Evolutionary conservation across 1,139 yeast species (phyloP), one percentile per base, ranked within the genome.

Genomic region (Meyerozyma carpophila): DNA sequence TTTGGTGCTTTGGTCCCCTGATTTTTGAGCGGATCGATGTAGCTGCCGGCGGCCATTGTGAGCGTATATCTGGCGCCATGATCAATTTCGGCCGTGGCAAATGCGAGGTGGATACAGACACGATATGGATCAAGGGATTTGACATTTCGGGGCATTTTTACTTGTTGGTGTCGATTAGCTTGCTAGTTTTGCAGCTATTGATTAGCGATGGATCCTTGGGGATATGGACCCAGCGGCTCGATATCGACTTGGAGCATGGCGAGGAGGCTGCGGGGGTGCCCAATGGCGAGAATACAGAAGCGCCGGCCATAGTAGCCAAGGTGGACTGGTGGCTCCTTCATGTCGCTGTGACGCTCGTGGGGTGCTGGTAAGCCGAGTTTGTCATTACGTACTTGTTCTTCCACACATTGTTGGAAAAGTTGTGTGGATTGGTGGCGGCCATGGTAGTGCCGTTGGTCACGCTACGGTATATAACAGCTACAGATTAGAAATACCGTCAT

Each of bases 61-160:
- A 52, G 3, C 34, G 37, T 14, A 13, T 14, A 14, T 9, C 26
- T 4, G 37, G 37, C 5, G 26, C 5, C 4, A 9, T 14, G 14
- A 3, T 14, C 8, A 5, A 11, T 3, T 4, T 14, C 10, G 2
- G 18, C 9, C 10, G 27, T 2, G 10, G 32, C 5, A 13, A 2
- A 13, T 39, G 41, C 13, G 41, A 39, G 8, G 9, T 24, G 11
- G 27, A 11, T 20, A 10, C 13, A 4, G 37, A 32, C 26, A 29
- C 16, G 8, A 4, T 21, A 8, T 82, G 87, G 84, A 57, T 57
- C 5, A 75, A 78, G 32, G 84, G 84, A 4, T 79, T 79, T 49
- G 88, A 82, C 55, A 59, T 76, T 1, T 81, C 87, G 25, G 88
- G 90, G 0, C 90, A 83, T 56, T 75, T 73, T 47, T 77, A 78